A percentile compares a stretch with the other conserved stretches of the same genome.
Evolutionary conservation across 148 eudicot genomes (phyloP).

Genomic region (Talinum fruticosum): DNA sequence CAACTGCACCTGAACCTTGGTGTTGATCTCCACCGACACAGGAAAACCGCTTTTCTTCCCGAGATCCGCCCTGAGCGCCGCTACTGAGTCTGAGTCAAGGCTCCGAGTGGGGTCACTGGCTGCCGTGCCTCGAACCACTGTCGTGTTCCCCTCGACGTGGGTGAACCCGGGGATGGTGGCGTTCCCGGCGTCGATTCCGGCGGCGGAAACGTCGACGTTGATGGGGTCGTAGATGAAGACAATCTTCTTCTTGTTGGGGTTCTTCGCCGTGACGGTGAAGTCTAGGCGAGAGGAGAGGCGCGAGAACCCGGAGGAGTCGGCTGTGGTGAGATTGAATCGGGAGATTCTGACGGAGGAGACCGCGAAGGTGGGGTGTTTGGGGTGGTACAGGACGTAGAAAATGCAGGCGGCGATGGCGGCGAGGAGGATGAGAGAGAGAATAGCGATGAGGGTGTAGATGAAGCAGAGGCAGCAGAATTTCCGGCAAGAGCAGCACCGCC

Average conservation of each 20-base stretch:
- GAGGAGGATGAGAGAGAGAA: slow-evolving; percentile 48
- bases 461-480: slow-evolving; percentile 61
- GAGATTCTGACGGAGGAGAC: slow-evolving; percentile 52
- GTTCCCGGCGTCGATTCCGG: slow-evolving; percentile 40
- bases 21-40: slow-evolving; percentile 46
- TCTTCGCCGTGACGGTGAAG: slow-evolving; percentile 68
- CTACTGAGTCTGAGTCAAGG: slow-evolving; percentile 49
- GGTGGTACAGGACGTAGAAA: slow-evolving; percentile 73
- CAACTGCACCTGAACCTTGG: slow-evolving; percentile 50
- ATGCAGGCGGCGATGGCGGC: slow-evolving; percentile 64
- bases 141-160: slow-evolving; percentile 36
- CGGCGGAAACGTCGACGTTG: slow-evolving; percentile 23
- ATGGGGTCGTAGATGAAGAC: slow-evolving; percentile 45
- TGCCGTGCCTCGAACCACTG: slow-evolving; percentile 36
- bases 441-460: slow-evolving; percentile 52
- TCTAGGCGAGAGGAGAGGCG: slow-evolving; percentile 50
- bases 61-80: slow-evolving; percentile 50
- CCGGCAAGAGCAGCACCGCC: slow-evolving; percentile 44
- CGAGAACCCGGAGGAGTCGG: slow-evolving; percentile 41
- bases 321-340: slow-evolving; percentile 55
- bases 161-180: slow-evolving; percentile 47
- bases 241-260: slow-evolving; percentile 69
- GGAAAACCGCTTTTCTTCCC: slow-evolving; percentile 54
- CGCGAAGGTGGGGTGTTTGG: slow-evolving; percentile 71
- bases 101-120: slow-evolving; percentile 9